phyloP scores from a whole-genome alignment of 306 rosid genomes.

The Prinsepia uniflora region DNA sequence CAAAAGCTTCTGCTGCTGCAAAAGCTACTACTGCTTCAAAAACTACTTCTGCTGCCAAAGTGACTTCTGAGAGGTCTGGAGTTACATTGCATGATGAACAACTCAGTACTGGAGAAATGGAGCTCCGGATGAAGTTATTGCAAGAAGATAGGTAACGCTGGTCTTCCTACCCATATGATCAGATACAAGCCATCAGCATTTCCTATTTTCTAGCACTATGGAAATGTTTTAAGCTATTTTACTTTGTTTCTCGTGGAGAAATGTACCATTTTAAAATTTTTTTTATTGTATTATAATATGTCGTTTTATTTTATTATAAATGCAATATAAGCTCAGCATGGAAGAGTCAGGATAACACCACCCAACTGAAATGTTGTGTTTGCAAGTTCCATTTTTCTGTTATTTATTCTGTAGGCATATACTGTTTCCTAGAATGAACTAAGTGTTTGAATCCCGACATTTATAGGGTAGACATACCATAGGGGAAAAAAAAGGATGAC shows the following conservation, averaged over 20 bases:
- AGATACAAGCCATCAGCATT: not conserved
- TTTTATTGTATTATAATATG: not conserved
- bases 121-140: constrained; percentile 74
- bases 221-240: constrained; percentile 1
- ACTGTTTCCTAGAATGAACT: not conserved
- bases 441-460: not conserved
- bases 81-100: constrained; percentile 50
- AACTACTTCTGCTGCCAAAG: not conserved
- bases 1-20: constrained; percentile 27
- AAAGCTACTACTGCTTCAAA: not conserved
- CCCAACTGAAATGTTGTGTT: not conserved
- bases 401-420: not conserved
- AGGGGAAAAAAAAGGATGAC: not conserved
- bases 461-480: not conserved
- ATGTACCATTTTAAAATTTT: not conserved
- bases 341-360: not conserved
- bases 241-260: not conserved
- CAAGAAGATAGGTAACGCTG: constrained; percentile 70
- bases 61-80: constrained; percentile 25
- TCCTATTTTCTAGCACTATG: too few species aligned
- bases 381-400: not conserved
- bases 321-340: not conserved
- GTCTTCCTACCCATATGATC: constrained; percentile 10
- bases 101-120: constrained; percentile 68
- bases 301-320: not conserved